Base-by-base conservation (phyloP, 345 rosid species). In the Orychophragmus violaceus region DNA sequence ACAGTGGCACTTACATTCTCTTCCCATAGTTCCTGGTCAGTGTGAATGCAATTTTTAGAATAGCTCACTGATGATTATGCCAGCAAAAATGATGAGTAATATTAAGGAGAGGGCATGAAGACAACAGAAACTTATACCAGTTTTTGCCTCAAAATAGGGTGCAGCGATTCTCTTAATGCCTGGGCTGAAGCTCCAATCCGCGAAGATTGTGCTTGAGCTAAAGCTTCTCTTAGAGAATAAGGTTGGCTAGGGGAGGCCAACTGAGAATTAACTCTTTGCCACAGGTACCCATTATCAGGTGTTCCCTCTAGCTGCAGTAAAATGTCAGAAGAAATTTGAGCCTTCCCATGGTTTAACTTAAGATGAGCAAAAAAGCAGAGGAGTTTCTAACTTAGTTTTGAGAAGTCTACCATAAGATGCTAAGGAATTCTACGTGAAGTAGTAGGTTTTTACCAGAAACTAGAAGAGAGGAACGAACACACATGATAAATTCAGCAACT, bases 141-240 rank as follows among this genome's bases (percentile, higher is more conserved):
- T 64, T 90, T 90, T 76, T 94, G 97, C 77, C 99, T 83, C 84
- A 94, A 79, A 64, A 90, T 78, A 51, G 99, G 99, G 73, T 94
- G 97, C 83, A 90, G 78, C 45, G 99, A 94, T 77, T 90, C 99
- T 78, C 96, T 77, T 27, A 94, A 86, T 59, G 96, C 99, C 82
- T 94, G 99, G 41, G 97, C 89, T 17, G 97, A 94, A 79, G 99
- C 97, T 70, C 97, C 99, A 64, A 90, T 90, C 76, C 99, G 89
- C 5, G 97, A 94, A 54, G 97, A 94, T 72, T 94, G 98, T 33
- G 96, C 99, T 80, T 94, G 99, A 55, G 96, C 96, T 39, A 94
- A 84, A 77, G 99, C 97, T 84, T 94, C 99, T 82, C 99, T 84
- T 66, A 94, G 76, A 37, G 99, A 94, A 80, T 90, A 94, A 24